Base-by-base conservation (phyloP, 371 early-diverging fungal genomes). In the Mucor piriformis region DNA sequence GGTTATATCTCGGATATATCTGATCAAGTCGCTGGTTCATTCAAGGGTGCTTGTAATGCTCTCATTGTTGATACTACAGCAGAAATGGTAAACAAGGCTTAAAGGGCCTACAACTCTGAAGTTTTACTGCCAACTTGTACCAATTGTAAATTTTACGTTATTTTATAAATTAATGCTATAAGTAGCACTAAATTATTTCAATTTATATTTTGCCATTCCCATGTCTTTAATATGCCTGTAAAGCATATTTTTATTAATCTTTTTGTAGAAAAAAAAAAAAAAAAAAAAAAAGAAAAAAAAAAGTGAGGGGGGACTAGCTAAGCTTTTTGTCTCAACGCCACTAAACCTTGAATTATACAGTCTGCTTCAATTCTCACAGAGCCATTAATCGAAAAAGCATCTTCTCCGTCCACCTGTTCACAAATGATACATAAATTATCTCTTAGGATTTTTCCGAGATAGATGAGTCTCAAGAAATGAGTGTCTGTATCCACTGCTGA, bases 331-430 rank as follows among this genome's bases (percentile, higher is more conserved):
- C 13, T 59, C 44, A 27, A 34, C 6, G 61, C 57, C 0, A 71
- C 67, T 11, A 73, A 50, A 7, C 70, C 76, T 54, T 76, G 76
- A 33, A 76, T 59, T 8, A 73, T 46, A 35, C 63, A 66, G 33
- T 64, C 58, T 23, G 44, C 52, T 15, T 56, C 53, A 33, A 76
- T 64, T 3, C 42, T 24, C 18, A 70, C 54, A 0, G 48, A 34
- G 4, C 60, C 37, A 7, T 46, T 23, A 16, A 33, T 18, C 3
- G 25, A 6, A 25, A 46, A 46, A 6, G 51, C 47, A 27, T 50
- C 27, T 44, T 52, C 53, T 12, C 24, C n/a, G 18, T 52, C 46
- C 35, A 42, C 37, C 15, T 49, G 10, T 20, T 33, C 20, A 46
- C 61, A 63, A 20, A 61, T 23, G 37, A 77, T 64, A 0, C 34